A percentile compares a stretch with the other conserved stretches of the same genome.
phyloP scores from a whole-genome alignment of 2,329 filamentous ascomycete genomes.

The Cercospora sojina region DNA sequence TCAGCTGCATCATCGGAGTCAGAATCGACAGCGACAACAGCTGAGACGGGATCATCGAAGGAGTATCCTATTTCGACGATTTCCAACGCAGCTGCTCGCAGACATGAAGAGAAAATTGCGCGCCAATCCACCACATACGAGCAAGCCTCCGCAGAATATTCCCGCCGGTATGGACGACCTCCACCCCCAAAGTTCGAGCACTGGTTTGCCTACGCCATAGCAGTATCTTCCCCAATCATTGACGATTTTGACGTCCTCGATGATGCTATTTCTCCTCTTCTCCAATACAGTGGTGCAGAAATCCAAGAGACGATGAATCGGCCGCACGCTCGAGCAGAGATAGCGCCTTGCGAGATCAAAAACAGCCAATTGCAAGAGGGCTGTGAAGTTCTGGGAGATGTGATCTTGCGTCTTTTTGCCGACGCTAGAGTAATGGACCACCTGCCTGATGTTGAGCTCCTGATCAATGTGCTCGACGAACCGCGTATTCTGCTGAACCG shows the following conservation, averaged over 20 bases:
- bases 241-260: slow-evolving; percentile 46
- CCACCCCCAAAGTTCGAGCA: slow-evolving; percentile 49
- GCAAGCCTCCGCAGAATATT: slow-evolving; percentile 36
- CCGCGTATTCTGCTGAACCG: slow-evolving; percentile 43
- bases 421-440: slow-evolving; percentile 4
- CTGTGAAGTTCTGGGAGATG: slow-evolving; percentile 4
- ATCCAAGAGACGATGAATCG: background rate
- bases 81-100: background rate
- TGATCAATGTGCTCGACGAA: slow-evolving; percentile 53
- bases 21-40: background rate
- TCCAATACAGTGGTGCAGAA: slow-evolving; percentile 12
- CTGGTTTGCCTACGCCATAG: slow-evolving; percentile 46
- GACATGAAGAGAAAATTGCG: slow-evolving; percentile 14
- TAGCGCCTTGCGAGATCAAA: background rate
- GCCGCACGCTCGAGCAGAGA: background rate
- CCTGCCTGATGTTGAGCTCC: slow-evolving; percentile 45
- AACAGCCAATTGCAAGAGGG: slow-evolving; percentile 2
- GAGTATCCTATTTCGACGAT: slow-evolving; percentile 7
- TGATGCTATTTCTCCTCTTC: slow-evolving; percentile 10
- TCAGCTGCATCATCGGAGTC: background rate
- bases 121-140: slow-evolving; percentile 17
- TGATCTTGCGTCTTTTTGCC: background rate
- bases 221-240: slow-evolving; percentile 42
- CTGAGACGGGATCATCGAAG: background rate
- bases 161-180: slow-evolving; percentile 43